Evolutionary conservation across 257 asterid species (phyloP), one percentile per base, ranked within the genome.

Genomic region (Solanum pimpinellifolium): DNA sequence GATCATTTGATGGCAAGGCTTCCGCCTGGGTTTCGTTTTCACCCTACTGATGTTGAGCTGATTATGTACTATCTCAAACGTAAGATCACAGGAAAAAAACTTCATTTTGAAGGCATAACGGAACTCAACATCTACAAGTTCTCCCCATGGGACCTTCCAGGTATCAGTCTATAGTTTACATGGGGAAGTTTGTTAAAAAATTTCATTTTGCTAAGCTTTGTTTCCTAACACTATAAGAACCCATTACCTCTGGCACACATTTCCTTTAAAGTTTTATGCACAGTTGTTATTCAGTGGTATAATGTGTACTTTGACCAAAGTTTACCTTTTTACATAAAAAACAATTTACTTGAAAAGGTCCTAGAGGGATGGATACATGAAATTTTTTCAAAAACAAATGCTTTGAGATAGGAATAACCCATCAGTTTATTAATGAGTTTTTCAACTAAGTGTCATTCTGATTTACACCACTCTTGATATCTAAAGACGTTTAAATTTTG

Each of bases 91-190:
- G 97, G 98, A 85, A 94, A 90, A 91, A 91, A 91, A 91, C 87
- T 92, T 88, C 92, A 18, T 66, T 83, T 91, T 83, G 94, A 96
- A 89, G 96, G 95, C 78, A 91, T 96, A 87, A 89, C 98, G 0
- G 99, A 96, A 76, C 97, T 96, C 87, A 94, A 96, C 90, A 93
- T 96, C 82, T 92, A 95, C 87, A 91, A 92, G 65, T 93, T 88
- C 82, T 91, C 96, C 83, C 99, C 99, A 3, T 92, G 98, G 98
- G 99, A 96, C 90, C 98, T 96, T 83, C 99, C 98, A 85, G 99
- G 99, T 96, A 73, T 20, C 15, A n/a, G 11, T 83, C 37, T 29
- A 27, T 47, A 27, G 41, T 8, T 77, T 25, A 25, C 27, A 78
- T 59, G 25, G 23, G 8, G 13, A 27, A 42, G 23, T 9, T 76